phyloP scores from a whole-genome alignment of 2,329 filamentous ascomycete genomes.

The Epichloe gansuensis region DNA sequence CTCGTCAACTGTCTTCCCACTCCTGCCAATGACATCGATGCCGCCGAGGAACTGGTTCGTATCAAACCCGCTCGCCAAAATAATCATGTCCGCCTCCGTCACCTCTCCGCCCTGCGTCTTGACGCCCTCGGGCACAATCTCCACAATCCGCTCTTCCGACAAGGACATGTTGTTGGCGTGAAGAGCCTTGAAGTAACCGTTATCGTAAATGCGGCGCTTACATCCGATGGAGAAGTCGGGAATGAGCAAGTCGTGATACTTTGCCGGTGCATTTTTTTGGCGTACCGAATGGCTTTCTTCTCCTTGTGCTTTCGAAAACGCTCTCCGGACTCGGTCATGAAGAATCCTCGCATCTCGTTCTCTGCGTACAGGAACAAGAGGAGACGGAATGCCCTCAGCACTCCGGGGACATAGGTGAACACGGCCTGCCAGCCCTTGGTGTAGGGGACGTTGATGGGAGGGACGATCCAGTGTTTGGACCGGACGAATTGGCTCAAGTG shows the following conservation, averaged over 20 bases:
- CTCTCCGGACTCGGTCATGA: conserved; percentile 23
- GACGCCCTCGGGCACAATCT: conserved; percentile 31
- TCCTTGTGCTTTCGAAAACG: conserved; percentile 25
- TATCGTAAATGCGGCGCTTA: conserved; percentile 51
- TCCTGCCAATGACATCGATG: conserved; percentile 38
- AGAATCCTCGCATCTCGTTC: conserved; percentile 23
- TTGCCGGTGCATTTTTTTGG: conserved; percentile 37
- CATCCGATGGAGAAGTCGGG: conserved; percentile 52
- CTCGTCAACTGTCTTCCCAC: conserved; percentile 36
- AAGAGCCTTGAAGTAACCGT: conserved; percentile 40
- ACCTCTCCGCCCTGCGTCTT: conserved; percentile 25
- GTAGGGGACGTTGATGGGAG: conserved; percentile 16
- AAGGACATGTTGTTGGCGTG: conserved; percentile 33
- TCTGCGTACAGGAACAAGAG: conserved; percentile 29
- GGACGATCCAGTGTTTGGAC: conserved; percentile 30
- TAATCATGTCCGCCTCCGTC: conserved; percentile 44
- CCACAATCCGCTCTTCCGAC: conserved; percentile 35
- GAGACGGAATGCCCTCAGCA: conserved; percentile 25
- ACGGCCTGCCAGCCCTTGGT: conserved; percentile 17
- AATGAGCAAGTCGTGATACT: conserved; percentile 49
- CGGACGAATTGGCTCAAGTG: conserved; percentile 30
- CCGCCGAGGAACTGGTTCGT: conserved; percentile 41
- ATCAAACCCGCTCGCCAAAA: conserved; percentile 50
- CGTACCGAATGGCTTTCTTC: conserved; percentile 26
- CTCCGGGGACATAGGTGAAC: conserved; percentile 35